A percentile compares a stretch with the other conserved stretches of the same genome.
Conservation (phyloP, 177 flowering plant species). For the Vitis hybrid region DNA sequence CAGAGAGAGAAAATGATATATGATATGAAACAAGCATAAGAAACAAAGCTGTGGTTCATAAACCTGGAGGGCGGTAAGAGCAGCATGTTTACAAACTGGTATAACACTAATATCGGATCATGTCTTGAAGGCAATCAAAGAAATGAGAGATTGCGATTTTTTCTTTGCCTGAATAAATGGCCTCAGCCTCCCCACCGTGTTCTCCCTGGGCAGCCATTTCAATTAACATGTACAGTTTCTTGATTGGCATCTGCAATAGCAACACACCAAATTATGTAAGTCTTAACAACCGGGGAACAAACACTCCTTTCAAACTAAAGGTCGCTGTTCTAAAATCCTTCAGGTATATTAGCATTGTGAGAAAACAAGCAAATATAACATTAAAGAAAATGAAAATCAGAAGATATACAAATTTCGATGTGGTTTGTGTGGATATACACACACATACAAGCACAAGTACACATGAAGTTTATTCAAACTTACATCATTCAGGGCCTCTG, state of each 20-base stretch:
- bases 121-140: slow-evolving; percentile 75
- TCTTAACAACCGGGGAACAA: background rate
- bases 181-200: slow-evolving; percentile 75
- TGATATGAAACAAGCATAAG: too few species aligned
- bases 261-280: background rate
- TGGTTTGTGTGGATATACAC: too few species aligned
- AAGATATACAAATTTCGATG: background rate
- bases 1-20: background rate
- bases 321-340: too few species aligned
- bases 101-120: slow-evolving; percentile 40
- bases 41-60: background rate
- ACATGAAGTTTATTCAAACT: slow-evolving; percentile 18
- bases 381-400: background rate
- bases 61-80: too few species aligned
- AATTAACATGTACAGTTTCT: slow-evolving; percentile 84
- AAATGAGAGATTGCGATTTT: slow-evolving; percentile 73
- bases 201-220: slow-evolving; percentile 96
- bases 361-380: background rate
- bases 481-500: slow-evolving; percentile 86
- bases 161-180: slow-evolving; percentile 71
- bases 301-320: too few species aligned
- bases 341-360: background rate
- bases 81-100: too few species aligned
- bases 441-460: too few species aligned
- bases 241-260: slow-evolving; percentile 70